Evolutionary conservation across 2,329 filamentous ascomycete genomes (phyloP), one percentile per base, ranked within the genome.

Genomic region (Zasmidium citrigriseum): DNA sequence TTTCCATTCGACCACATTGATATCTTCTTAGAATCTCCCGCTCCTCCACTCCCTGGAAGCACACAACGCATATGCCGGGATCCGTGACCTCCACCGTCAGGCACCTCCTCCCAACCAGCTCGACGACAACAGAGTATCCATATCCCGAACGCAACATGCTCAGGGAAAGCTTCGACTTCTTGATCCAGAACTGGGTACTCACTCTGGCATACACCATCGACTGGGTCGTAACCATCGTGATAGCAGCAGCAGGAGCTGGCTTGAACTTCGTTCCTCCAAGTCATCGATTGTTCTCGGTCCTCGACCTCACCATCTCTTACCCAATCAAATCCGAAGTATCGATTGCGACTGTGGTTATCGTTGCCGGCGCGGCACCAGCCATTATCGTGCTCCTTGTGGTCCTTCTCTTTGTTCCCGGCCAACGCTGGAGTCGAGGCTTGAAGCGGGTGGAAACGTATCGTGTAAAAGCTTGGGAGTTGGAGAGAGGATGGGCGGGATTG

Each of bases 391-490:
- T 89, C 52, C 38, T 91, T 52, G 82, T 93, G 57, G 85, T 85
- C 44, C 74, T 96, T 16, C 59, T 85, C 10, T 75, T 93, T 65
- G 86, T 95, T 0, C 91, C 91, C 1, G 90, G 89, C 2, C 82
- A 45, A 4, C 87, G 86, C 1, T 86, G 88, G 1, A 82, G 55
- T 2, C 56, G 62, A 12, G 52, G 51, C 2, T 60, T 60, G 22
- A 65, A 57, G 10, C 58, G 67, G 12, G 74, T 81, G 3, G 75
- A 90, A 54, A 80, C 93, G 47, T 91, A 90, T 86, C 85, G 84
- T 71, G 84, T 90, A 64, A 96, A 95, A 77, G 73, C 96, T 1
- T 97, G 93, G 92, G 93, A 97, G 74, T 86, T 90, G 73, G 91
- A 97, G 71, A 73, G 86, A 1, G 92, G 90, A 58, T 91, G 89